Evolutionary conservation across 2,329 filamentous ascomycete genomes (phyloP), one percentile per base, ranked within the genome.

Genomic region (Grosmannia penicillata): DNA sequence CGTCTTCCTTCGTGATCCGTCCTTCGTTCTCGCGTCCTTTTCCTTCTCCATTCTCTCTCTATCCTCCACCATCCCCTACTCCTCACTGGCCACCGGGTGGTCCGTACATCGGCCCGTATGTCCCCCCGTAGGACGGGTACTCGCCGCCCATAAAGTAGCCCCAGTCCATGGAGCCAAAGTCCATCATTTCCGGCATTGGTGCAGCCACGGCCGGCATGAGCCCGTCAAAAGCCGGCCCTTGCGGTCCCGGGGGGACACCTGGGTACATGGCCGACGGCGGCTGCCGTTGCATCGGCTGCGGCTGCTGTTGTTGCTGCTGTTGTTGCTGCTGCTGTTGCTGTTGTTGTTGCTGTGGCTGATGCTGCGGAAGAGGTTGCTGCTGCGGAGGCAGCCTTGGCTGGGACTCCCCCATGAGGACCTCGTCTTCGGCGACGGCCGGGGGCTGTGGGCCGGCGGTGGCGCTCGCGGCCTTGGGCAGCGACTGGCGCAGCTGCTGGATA

Each of bases 401-500:
- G 19, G 39, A 21, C 34, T 39, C 39, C 23, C 24, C 36, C 42
- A 44, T 41, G n/a, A 40, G 21, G 18, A 41, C 25, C 19, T 41
- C 39, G 14, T 44, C 36, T 14, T 39, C 33, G 8, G 14, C 24
- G 4, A 6, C 18, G n/a, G 13, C 32, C n/a, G 3, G 14, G 22
- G 17, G 11, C 28, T 5, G n/a, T n/a, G 15, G 32, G 13, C 25
- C 6, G 38, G 35, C 15, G 32, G 19, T 14, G 35, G 25, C n/a
- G 15, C 40, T 39, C 15, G 19, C n/a, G 34, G 35, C 44, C 40
- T 49, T 52, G 25, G 46, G 45, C 32, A 53, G 55, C 14, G 61
- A 58, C 37, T 66, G 63, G n/a, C 61, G 56, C 46, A 75, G 56
- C 31, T 61, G 45, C 3, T 52, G 55, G 38, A 75, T 65, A 43